Conservation (phyloP, 345 rosid genomes). For the Eucalyptus pauciflora region DNA sequence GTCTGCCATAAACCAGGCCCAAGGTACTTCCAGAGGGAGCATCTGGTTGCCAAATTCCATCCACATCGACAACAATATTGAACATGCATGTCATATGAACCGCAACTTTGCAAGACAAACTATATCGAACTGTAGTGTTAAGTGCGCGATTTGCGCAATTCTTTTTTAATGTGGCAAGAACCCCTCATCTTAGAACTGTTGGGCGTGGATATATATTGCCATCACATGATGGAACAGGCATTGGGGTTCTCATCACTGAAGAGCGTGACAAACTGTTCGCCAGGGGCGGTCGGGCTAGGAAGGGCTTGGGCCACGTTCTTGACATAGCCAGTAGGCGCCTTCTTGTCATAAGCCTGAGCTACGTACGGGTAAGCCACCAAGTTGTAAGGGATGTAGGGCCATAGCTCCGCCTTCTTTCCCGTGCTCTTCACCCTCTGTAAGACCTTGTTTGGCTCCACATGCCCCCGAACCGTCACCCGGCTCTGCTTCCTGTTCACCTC, state of each 20-base stretch:
- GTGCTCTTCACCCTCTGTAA: not conserved
- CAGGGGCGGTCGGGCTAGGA: not conserved
- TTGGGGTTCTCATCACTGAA: not conserved
- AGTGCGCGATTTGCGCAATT: not conserved
- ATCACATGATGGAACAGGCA: not conserved
- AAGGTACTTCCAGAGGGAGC: not conserved
- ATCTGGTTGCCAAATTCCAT: not conserved
- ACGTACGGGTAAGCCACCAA: not conserved
- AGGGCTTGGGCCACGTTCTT: not conserved
- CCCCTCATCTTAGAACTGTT: not conserved
- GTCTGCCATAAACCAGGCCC: not conserved
- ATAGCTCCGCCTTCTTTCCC: not conserved
- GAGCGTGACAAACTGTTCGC: not conserved
- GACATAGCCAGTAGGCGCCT: not conserved
- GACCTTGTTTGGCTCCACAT: not conserved
- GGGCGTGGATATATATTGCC: not conserved
- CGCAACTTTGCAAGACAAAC: not conserved
- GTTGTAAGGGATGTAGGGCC: slow-evolving; percentile 1
- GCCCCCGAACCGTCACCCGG: not conserved
- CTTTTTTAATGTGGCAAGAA: not conserved
- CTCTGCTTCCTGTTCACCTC: not conserved
- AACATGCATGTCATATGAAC: not conserved
- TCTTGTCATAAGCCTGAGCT: slow-evolving; percentile 4
- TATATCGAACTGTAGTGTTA: not conserved
- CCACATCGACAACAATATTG: not conserved